Evolutionary conservation across 163 green algal genomes (phyloP).

Genomic region (Chlamydomonas reinhardtii): DNA sequence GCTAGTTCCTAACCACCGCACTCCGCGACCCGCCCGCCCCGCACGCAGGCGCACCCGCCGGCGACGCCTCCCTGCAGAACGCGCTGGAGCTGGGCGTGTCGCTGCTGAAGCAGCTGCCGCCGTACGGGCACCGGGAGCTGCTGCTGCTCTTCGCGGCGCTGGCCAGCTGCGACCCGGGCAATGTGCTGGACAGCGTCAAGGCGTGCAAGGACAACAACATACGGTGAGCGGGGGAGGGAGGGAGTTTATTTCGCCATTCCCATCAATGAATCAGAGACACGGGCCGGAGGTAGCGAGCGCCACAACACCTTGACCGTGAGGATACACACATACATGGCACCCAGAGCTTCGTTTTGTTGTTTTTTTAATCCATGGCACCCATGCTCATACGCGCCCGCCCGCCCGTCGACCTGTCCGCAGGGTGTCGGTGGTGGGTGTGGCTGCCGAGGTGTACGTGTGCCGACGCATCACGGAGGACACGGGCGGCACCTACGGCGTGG

Average conservation of each 20-base stretch:
- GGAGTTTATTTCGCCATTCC: background rate
- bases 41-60: conserved; percentile 49
- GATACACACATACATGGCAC: too few species aligned
- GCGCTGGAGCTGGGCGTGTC: conserved; percentile 80
- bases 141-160: conserved; percentile 88
- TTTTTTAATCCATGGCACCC: too few species aligned
- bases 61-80: conserved; percentile 93
- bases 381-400: background rate
- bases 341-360: too few species aligned
- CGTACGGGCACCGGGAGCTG: conserved; percentile 93
- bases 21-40: background rate
- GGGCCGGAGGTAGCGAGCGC: too few species aligned
- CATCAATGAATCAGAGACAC: too few species aligned
- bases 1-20: too few species aligned
- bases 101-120: conserved; percentile 82
- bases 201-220: conserved; percentile 75
- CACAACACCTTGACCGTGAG: too few species aligned
- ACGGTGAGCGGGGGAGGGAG: conserved; percentile 38
- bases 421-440: conserved; percentile 92
- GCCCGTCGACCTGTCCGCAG: conserved; percentile 35
- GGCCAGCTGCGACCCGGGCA: conserved; percentile 92
- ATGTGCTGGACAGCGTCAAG: conserved; percentile 84
- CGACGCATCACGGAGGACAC: conserved; percentile 80
- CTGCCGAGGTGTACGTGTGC: conserved; percentile 94
- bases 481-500: conserved; percentile 87